A percentile compares a stretch with the other conserved stretches of the same genome.
phyloP scores from a whole-genome alignment of 768 basidiomycete genomes.

The Tephrocybe sp. region DNA sequence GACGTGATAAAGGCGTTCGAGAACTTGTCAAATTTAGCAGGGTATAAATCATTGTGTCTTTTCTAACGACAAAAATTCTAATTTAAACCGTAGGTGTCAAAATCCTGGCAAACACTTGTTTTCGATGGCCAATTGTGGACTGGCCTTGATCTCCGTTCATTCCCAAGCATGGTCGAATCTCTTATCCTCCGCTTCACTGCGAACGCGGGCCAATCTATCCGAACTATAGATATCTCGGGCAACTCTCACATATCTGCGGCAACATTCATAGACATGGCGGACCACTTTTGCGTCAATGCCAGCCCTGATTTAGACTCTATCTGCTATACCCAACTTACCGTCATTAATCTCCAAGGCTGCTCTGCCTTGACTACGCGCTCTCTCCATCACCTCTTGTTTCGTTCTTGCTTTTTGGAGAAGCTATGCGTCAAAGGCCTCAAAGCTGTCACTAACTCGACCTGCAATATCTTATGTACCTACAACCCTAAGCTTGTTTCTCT shows the following conservation, averaged over 20 bases:
- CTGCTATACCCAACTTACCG: slow-evolving; percentile 65
- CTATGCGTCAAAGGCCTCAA: slow-evolving; percentile 67
- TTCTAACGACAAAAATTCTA: too few species aligned
- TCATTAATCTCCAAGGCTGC: slow-evolving; percentile 74
- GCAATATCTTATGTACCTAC: slow-evolving; percentile 58
- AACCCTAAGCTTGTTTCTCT: slow-evolving; percentile 57
- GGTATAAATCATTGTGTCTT: slow-evolving; percentile 43
- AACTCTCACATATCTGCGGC: slow-evolving; percentile 49
- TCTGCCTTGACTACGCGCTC: slow-evolving; percentile 58
- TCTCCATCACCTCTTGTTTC: slow-evolving; percentile 66
- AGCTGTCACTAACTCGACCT: slow-evolving; percentile 72
- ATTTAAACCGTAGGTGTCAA: slow-evolving; percentile 58
- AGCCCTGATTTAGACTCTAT: slow-evolving; percentile 29
- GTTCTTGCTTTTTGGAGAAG: slow-evolving; percentile 55
- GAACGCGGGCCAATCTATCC: slow-evolving; percentile 63
- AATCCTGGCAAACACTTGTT: slow-evolving; percentile 68
- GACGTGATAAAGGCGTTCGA: slow-evolving; percentile 66
- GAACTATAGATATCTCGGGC: slow-evolving; percentile 59
- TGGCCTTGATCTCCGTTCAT: slow-evolving; percentile 57
- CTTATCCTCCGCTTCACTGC: slow-evolving; percentile 53
- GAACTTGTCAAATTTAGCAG: slow-evolving; percentile 78
- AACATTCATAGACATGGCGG: slow-evolving; percentile 50
- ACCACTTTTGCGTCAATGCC: slow-evolving; percentile 48
- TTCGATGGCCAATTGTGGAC: slow-evolving; percentile 89
- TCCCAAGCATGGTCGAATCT: slow-evolving; percentile 52